These are phyloP conservation scores for Lactarius sp. DNA, from an alignment of 768 basidiomycete genomes.

Conservation along the genomic window DNA sequence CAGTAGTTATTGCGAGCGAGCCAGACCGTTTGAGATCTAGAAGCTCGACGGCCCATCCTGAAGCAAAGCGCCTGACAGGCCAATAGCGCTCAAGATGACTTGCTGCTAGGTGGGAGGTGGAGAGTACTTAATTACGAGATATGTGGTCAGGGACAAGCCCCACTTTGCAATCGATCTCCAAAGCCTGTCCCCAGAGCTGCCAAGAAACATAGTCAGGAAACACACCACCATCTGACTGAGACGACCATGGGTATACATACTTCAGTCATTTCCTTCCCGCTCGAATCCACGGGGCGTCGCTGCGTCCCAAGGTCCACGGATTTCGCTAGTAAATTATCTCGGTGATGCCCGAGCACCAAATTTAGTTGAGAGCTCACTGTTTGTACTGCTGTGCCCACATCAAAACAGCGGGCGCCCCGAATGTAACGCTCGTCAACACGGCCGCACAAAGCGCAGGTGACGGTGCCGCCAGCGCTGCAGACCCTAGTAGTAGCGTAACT, in stretches of 20 bases:
- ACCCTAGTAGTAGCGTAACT: conserved; percentile 53
- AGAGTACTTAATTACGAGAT: no score
- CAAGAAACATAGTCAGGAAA: no score
- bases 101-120: conserved; percentile 32
- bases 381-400: conserved; percentile 53
- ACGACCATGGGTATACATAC: background rate
- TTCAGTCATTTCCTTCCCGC: background rate
- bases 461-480: conserved; percentile 47
- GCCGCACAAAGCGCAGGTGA: conserved; percentile 53
- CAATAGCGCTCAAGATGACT: conserved; percentile 53
- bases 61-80: conserved; percentile 52
- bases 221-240: background rate
- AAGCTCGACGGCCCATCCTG: conserved; percentile 50
- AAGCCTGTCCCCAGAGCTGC: background rate
- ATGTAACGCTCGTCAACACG: conserved; percentile 53
- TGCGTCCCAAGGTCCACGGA: conserved; percentile 88
- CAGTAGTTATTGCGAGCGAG: conserved; percentile 47
- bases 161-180: conserved; percentile 62
- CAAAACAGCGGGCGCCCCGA: conserved; percentile 67
- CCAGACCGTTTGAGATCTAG: conserved; percentile 50
- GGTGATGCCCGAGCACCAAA: background rate
- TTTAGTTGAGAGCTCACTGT: conserved; percentile 38
- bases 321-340: conserved; percentile 53
- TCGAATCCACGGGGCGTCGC: conserved; percentile 49
- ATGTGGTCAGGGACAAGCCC: conserved; percentile 32